phyloP scores from a whole-genome alignment of 805 yeast species.

The Starmerella kuoi region DNA sequence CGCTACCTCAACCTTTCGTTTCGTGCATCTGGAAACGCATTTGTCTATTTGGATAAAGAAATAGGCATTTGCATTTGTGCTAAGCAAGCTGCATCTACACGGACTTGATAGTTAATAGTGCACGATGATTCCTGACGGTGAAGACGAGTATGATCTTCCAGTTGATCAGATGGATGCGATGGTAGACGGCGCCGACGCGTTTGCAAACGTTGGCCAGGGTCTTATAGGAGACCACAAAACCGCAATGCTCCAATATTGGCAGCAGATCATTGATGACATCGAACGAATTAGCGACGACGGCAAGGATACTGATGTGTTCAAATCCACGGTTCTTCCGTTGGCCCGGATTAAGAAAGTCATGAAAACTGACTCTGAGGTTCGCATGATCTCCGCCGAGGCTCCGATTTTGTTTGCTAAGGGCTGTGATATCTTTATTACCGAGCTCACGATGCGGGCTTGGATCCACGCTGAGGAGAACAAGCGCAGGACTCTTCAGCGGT shows the following conservation, averaged over 20 bases:
- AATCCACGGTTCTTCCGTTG: constrained; percentile 84
- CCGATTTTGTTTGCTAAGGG: constrained; percentile 96
- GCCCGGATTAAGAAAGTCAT: constrained; percentile 95
- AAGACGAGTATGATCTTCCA: constrained; percentile 7
- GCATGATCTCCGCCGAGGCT: constrained; percentile 97
- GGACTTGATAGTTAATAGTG: too few relatives aligned
- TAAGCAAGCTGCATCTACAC: too few relatives aligned
- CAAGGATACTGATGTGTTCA: constrained; percentile 64
- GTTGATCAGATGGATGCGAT: constrained; percentile 12
- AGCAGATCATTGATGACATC: constrained; percentile 79
- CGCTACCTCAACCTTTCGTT: too few relatives aligned
- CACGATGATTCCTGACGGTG: constrained; percentile 7
- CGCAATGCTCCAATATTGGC: constrained; percentile 95
- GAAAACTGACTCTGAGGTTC: constrained; percentile 95
- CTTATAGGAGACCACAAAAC: constrained; percentile 68
- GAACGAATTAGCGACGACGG: constrained; percentile 39
- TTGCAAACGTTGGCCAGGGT: constrained; percentile 88
- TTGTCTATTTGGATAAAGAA: too few relatives aligned
- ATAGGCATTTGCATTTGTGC: too few relatives aligned
- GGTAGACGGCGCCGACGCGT: constrained; percentile 42
- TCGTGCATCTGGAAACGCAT: too few relatives aligned
- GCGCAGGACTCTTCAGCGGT: constrained; percentile 83
- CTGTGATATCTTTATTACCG: constrained; percentile 93
- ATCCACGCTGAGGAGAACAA: constrained; percentile 95
- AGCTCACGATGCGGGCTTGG: constrained; percentile 97